Base-by-base conservation (phyloP, 148 eudicot species). In the Diospyros lotus region DNA sequence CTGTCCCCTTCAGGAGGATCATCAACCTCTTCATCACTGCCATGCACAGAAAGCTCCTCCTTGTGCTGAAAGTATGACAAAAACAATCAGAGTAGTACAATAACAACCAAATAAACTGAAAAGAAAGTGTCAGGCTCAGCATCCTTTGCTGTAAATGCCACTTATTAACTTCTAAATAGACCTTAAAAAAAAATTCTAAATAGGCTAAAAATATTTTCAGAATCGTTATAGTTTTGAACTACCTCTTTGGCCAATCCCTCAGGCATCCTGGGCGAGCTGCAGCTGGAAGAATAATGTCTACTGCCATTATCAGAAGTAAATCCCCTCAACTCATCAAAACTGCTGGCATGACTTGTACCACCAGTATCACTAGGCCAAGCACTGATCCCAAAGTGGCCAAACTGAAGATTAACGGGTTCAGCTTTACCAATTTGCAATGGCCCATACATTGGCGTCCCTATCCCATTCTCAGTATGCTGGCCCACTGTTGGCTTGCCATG, bases 301-400 rank as follows among this genome's bases (percentile, higher is more conserved):
- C 94, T 93, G 58, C 98, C 91, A 84, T 78, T 84, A 53, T 93
- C 96, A 70, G 86, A 87, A 60, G 87, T 70, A 43, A 91, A 92
- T 64, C 90, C 93, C 71, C 80, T 85, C 2, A 89, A 93, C 62
- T 88, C 98, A 70, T 93, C 98, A 72, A 88, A 77, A 76, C 98
- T 93, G 77, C 98, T 81, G 41, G 91, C 91, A 81, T 84, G 93
- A 74, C 98, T 93, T 7, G 98, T 91, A 74, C 94, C 87, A 60
- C 91, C 94, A 40, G 82, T 80, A 78, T 94, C 98, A 80, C 79
- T 81, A 9, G 94, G 97, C 98, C 98, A 94, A 77, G 98, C 97
- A 86, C 98, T 94, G 67, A 94, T 87, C 77, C 98, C 98, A 71
- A 90, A 92, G 81, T 90, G 86, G 79, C 98, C 98, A 80, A 94